Evolutionary conservation across 2,329 filamentous ascomycete species (phyloP).

Genomic region (Monilinia polystroma): DNA sequence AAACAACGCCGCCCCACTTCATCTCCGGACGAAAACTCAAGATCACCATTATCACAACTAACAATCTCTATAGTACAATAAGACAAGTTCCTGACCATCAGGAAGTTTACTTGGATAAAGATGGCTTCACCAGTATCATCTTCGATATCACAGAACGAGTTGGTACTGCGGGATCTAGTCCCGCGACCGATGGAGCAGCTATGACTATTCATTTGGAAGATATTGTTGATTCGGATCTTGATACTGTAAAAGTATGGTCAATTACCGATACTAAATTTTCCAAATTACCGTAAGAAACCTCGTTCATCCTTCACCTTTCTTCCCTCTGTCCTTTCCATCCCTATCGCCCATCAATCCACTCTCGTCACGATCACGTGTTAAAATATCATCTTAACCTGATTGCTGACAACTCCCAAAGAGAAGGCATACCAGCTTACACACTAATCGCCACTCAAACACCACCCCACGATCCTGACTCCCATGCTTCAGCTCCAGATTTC

Average conservation of each 20-base stretch:
- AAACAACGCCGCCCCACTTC: conserved; percentile 15
- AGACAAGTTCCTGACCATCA: conserved; percentile 82
- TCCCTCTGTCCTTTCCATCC: conserved; percentile 8
- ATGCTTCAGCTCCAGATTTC: conserved; percentile 49
- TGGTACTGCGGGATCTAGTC: conserved; percentile 50
- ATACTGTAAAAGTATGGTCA: conserved; percentile 65
- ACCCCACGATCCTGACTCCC: conserved; percentile 38
- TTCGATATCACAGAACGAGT: conserved; percentile 88
- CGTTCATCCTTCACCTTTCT: conserved; percentile 19
- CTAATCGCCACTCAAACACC: conserved; percentile 66
- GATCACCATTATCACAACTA: conserved; percentile 27
- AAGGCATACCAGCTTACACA: conserved; percentile 61
- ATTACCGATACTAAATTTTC: conserved; percentile 60
- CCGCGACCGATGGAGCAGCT: conserved; percentile 67
- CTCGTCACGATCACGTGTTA: conserved; percentile 28
- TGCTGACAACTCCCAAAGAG: conserved; percentile 38
- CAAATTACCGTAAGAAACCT: conserved; percentile 44
- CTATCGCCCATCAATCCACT: not conserved
- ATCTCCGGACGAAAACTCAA: conserved; percentile 9
- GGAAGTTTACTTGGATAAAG: conserved; percentile 83
- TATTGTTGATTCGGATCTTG: conserved; percentile 62
- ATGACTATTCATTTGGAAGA: conserved; percentile 68
- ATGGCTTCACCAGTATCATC: conserved; percentile 83
- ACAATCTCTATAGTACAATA: conserved; percentile 54
- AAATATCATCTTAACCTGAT: not conserved